Conservation (phyloP, 306 rosid species). For the Fragaria vesca region DNA sequence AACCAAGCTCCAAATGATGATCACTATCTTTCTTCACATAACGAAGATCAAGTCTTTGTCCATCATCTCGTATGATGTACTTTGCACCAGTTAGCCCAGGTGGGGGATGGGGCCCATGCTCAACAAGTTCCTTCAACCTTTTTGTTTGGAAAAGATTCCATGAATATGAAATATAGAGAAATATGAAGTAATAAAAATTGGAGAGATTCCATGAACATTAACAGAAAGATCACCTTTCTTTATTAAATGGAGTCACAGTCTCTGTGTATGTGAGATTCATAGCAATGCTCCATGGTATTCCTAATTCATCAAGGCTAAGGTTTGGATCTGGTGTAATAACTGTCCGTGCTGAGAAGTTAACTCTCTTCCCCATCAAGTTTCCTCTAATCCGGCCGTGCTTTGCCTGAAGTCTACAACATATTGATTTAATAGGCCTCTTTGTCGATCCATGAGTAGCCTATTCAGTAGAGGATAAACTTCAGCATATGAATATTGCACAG, state of each 20-base stretch:
- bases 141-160: conserved; percentile 7
- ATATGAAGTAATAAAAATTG: background rate
- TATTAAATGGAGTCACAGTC: conserved; percentile 95
- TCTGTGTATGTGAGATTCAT: conserved; percentile 91
- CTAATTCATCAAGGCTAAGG: conserved; percentile 82
- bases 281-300: conserved; percentile 98
- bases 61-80: conserved; percentile 95
- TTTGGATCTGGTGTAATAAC: conserved; percentile 98
- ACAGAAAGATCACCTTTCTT: conserved; percentile 56
- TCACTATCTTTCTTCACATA: conserved; percentile 91
- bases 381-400: conserved; percentile 97
- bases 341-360: conserved; percentile 96
- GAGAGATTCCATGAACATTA: background rate
- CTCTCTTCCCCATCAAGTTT: conserved; percentile 96
- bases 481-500: background rate
- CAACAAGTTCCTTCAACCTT: conserved; percentile 95
- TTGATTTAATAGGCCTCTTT: conserved; percentile 92
- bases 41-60: conserved; percentile 96
- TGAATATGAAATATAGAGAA: background rate
- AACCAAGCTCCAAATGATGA: conserved; percentile 97
- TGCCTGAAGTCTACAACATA: conserved; percentile 97
- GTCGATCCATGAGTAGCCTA: conserved; percentile 87
- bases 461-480: background rate
- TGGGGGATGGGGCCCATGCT: conserved; percentile 95
- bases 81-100: conserved; percentile 99